A percentile compares a stretch with the other conserved stretches of the same genome.
Evolutionary conservation across 2,329 filamentous ascomycete species (phyloP).

Genomic region (Domatiomyces catenatus): DNA sequence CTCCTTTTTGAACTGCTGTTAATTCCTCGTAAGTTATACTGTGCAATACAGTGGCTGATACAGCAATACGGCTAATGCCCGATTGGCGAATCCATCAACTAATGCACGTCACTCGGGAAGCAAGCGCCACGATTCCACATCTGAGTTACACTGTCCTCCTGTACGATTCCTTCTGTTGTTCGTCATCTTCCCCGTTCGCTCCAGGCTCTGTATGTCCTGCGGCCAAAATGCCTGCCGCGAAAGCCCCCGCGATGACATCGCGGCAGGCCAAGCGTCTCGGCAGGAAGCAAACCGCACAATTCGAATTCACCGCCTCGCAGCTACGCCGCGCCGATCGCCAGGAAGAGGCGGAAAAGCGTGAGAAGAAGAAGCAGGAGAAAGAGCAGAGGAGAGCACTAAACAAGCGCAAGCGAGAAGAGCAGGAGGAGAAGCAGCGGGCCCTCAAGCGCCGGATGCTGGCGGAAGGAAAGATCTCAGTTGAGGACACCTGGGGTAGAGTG

Average conservation of each 20-base stretch:
- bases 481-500: conserved; percentile 17
- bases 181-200: background rate
- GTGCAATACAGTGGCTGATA: background rate
- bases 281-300: conserved; percentile 11
- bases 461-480: conserved; percentile 13
- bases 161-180: too few species aligned
- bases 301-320: conserved; percentile 13
- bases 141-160: background rate
- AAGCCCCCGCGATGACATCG: conserved; percentile 15
- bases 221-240: conserved; percentile 9
- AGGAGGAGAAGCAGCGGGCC: conserved; percentile 10
- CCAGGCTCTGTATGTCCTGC: background rate
- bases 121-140: background rate
- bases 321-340: conserved; percentile 12
- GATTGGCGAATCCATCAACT: too few species aligned
- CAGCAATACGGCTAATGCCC: background rate
- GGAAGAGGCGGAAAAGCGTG: conserved; percentile 11
- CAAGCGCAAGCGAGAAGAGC: conserved; percentile 15
- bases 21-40: background rate
- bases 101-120: background rate
- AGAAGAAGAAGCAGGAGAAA: conserved; percentile 11
- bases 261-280: conserved; percentile 15
- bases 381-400: conserved; percentile 11
- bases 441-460: conserved; percentile 12
- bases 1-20: background rate